Percentiles rank a stretch among this genome's conserved stretches.
These are phyloP conservation scores for Yamadazyma phyllophila DNA, from an alignment of 805 yeast genomes.

Conservation along the genomic window DNA sequence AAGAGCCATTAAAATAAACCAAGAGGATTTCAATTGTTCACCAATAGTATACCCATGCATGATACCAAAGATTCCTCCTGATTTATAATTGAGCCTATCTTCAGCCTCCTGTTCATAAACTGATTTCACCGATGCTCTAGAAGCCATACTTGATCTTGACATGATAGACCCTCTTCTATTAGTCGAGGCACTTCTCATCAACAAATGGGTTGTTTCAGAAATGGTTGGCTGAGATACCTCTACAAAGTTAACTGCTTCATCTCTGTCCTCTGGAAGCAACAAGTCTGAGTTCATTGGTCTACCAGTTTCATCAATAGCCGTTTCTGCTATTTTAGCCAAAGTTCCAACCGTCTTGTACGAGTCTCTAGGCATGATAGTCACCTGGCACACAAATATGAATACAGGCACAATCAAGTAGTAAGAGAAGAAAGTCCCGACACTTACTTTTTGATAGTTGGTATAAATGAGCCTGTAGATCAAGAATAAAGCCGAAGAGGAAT, in stretches of 20 bases:
- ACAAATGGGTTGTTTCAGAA: conserved; percentile 39
- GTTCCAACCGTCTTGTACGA: conserved; percentile 72
- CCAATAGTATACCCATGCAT: conserved; percentile 60
- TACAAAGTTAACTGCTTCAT: conserved; percentile 11
- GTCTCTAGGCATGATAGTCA: conserved; percentile 74
- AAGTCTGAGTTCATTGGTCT: conserved; percentile 50
- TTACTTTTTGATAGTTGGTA: conserved; percentile 38
- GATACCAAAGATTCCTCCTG: conserved; percentile 76
- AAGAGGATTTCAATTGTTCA: conserved; percentile 56
- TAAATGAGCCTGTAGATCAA: conserved; percentile 68
- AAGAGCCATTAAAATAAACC: conserved; percentile 76
- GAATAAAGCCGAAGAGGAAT: conserved; percentile 87
- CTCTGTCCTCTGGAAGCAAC: conserved; percentile 37
- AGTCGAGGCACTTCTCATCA: conserved; percentile 30
- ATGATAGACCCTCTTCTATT: conserved; percentile 28
- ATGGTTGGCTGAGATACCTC: conserved; percentile 31
- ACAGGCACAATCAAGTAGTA: conserved; percentile 71
- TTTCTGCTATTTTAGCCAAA: conserved; percentile 65
- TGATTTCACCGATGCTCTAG: conserved; percentile 49
- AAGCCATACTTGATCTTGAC: conserved; percentile 29
- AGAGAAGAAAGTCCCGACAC: conserved; percentile 61
- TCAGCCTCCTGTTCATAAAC: conserved; percentile 68
- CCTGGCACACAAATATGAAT: conserved; percentile 72
- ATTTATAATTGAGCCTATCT: conserved; percentile 44
- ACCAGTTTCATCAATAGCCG: conserved; percentile 73